phyloP scores from a whole-genome alignment of 2,329 filamentous ascomycete genomes.

The Onygenales sp. region DNA sequence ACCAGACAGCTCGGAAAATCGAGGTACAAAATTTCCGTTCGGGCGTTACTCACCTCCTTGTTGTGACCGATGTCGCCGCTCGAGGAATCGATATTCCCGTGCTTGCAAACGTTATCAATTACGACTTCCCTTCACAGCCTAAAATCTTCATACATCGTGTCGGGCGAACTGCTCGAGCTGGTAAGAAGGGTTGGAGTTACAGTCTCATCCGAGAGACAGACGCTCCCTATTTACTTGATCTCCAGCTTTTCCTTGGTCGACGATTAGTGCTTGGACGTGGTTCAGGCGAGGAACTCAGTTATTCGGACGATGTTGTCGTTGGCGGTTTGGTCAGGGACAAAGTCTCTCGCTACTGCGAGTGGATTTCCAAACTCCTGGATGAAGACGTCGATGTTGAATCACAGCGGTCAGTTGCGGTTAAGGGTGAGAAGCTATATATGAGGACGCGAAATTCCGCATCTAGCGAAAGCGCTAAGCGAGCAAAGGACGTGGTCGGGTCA shows the following conservation, averaged over 20 bases:
- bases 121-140: slow-evolving; percentile 91
- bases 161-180: slow-evolving; percentile 88
- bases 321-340: slow-evolving; percentile 64
- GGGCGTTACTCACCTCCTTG: slow-evolving; percentile 78
- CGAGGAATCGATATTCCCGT: slow-evolving; percentile 96
- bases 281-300: slow-evolving; percentile 52
- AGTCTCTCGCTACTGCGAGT: slow-evolving; percentile 69
- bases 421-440: slow-evolving; percentile 89
- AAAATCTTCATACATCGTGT: slow-evolving; percentile 97
- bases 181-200: slow-evolving; percentile 88
- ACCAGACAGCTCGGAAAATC: slow-evolving; percentile 84
- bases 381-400: slow-evolving; percentile 65
- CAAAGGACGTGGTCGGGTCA: slow-evolving; percentile 64
- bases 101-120: slow-evolving; percentile 95
- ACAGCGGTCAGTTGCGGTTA: slow-evolving; percentile 64
- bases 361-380: slow-evolving; percentile 66
- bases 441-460: slow-evolving; percentile 86
- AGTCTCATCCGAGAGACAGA: slow-evolving; percentile 83
- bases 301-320: slow-evolving; percentile 72
- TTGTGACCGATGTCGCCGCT: slow-evolving; percentile 93
- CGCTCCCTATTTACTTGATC: slow-evolving; percentile 81
- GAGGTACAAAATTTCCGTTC: slow-evolving; percentile 84
- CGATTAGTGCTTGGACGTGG: slow-evolving; percentile 67
- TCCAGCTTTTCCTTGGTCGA: slow-evolving; percentile 89
- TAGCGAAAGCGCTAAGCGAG: slow-evolving; percentile 76